phyloP scores from a whole-genome alignment of 352 stramenopile species.

The Globisporangium lucens region DNA sequence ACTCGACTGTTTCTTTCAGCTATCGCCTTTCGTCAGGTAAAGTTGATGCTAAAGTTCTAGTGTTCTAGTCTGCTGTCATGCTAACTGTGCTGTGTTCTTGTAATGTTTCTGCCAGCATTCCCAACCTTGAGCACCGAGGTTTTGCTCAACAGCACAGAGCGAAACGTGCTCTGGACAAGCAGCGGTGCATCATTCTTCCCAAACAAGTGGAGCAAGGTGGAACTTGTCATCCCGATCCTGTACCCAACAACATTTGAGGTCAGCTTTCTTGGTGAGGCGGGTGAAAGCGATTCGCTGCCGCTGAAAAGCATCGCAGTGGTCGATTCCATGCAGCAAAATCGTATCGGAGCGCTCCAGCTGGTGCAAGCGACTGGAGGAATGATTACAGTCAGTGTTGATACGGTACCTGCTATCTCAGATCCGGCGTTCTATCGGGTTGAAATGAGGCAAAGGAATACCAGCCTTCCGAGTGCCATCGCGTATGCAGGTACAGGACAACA shows the following conservation, averaged over 20 bases:
- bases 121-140: slow-evolving; percentile 33
- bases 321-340: slow-evolving; percentile 12
- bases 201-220: slow-evolving; percentile 31
- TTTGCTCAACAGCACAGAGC: slow-evolving; percentile 27
- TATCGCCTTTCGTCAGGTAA: slow-evolving; percentile 40
- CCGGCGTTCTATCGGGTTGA: slow-evolving; percentile 35
- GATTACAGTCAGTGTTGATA: slow-evolving; percentile 26
- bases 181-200: slow-evolving; percentile 5
- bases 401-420: slow-evolving; percentile 1
- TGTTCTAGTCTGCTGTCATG: too few species aligned
- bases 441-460: slow-evolving; percentile 15
- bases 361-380: slow-evolving; percentile 41
- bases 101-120: slow-evolving; percentile 25
- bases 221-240: slow-evolving; percentile 17
- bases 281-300: slow-evolving; percentile 29
- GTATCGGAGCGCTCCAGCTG: slow-evolving; percentile 23
- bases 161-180: slow-evolving; percentile 35
- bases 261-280: slow-evolving; percentile 28
- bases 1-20: slow-evolving; percentile 26
- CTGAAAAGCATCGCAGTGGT: slow-evolving; percentile 34
- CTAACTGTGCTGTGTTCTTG: slow-evolving; percentile 1
- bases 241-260: slow-evolving; percentile 27
- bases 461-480: slow-evolving; percentile 7
- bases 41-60: neutral
- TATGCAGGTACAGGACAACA: slow-evolving; percentile 34